A percentile compares a stretch with the other conserved stretches of the same genome.
Evolutionary conservation across 73 alveolate genomes (phyloP).

Genomic region (Stentor coeruleus): DNA sequence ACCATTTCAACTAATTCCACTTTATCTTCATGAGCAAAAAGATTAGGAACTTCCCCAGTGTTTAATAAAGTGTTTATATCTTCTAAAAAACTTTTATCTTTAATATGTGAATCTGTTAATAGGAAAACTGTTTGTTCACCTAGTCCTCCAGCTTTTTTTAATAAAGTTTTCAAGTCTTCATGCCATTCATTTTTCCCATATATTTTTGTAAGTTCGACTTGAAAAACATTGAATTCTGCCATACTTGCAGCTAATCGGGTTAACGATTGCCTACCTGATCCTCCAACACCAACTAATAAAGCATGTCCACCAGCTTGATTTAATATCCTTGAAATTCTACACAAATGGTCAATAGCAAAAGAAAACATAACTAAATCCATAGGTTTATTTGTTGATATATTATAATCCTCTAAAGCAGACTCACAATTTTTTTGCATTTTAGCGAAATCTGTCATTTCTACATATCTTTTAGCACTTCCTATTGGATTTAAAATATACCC

Average conservation of each 20-base stretch:
- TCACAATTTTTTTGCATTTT: slow-evolving; percentile 75
- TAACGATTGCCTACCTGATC: slow-evolving; percentile 98
- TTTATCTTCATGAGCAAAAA: slow-evolving; percentile 92
- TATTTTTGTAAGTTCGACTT: slow-evolving; percentile 95
- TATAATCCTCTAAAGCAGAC: slow-evolving; percentile 74
- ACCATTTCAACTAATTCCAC: slow-evolving; percentile 94
- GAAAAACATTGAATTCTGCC: slow-evolving; percentile 87
- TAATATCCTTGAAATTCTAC: slow-evolving; percentile 91
- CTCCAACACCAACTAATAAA: slow-evolving; percentile 99
- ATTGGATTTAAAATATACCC: slow-evolving; percentile 85
- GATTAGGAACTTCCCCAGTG: slow-evolving; percentile 97
- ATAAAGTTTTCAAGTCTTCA: slow-evolving; percentile 93
- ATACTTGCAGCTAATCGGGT: slow-evolving; percentile 94
- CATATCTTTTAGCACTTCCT: slow-evolving; percentile 29
- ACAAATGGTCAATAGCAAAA: slow-evolving; percentile 98
- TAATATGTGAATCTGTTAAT: slow-evolving; percentile 96
- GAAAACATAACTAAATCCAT: slow-evolving; percentile 96
- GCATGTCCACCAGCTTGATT: slow-evolving; percentile 99
- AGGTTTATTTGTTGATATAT: slow-evolving; percentile 74
- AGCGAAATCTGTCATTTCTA: slow-evolving; percentile 57
- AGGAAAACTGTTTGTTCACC: slow-evolving; percentile 79
- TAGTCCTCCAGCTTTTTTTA: slow-evolving; percentile 82
- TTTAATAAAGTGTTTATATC: slow-evolving; percentile 91
- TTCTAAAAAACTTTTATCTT: slow-evolving; percentile 95
- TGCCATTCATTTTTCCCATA: slow-evolving; percentile 96